Evolutionary conservation across 495 filamentous ascomycete species (phyloP).

Genomic region (Hypoxylon fuscum): DNA sequence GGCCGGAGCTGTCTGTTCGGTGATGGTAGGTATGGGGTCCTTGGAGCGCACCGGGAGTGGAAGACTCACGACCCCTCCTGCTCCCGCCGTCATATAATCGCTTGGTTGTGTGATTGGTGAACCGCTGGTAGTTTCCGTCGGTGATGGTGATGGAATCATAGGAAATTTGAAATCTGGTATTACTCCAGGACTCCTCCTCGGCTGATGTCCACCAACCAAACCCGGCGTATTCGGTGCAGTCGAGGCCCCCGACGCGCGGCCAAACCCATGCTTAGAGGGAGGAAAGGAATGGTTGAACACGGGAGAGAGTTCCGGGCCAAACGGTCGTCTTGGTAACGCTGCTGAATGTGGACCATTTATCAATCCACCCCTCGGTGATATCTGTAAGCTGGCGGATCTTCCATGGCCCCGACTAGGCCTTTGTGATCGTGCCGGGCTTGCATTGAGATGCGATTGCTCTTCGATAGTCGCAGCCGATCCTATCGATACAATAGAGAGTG

Average conservation of each 20-base stretch:
- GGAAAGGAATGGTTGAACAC: constrained; percentile 61
- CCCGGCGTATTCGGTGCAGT: constrained; percentile 55
- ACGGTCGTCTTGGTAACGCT: constrained; percentile 50
- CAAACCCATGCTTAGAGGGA: constrained; percentile 49
- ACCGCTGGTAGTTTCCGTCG: constrained; percentile 20
- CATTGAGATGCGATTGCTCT: constrained; percentile 44
- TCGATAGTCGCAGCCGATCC: constrained; percentile 69
- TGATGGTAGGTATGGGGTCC: constrained; percentile 54
- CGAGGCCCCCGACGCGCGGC: constrained; percentile 46
- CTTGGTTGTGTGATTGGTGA: constrained; percentile 30
- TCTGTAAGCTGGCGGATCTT: constrained; percentile 85
- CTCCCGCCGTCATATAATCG: constrained; percentile 44
- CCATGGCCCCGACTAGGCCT: constrained; percentile 71
- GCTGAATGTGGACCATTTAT: constrained; percentile 49
- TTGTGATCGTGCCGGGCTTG: constrained; percentile 46
- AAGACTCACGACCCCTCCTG: constrained; percentile 43
- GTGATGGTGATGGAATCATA: constrained; percentile 55
- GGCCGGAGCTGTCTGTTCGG: constrained; percentile 66
- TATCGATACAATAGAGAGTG: constrained; percentile 94
- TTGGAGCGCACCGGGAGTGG: constrained; percentile 49
- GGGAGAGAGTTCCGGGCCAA: constrained; percentile 51
- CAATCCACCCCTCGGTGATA: constrained; percentile 63
- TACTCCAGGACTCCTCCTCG: constrained; percentile 51
- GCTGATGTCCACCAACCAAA: constrained; percentile 37
- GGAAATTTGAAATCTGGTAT: constrained; percentile 78